phyloP scores from a whole-genome alignment of 306 rosid species.

The Quercus engelmannii region DNA sequence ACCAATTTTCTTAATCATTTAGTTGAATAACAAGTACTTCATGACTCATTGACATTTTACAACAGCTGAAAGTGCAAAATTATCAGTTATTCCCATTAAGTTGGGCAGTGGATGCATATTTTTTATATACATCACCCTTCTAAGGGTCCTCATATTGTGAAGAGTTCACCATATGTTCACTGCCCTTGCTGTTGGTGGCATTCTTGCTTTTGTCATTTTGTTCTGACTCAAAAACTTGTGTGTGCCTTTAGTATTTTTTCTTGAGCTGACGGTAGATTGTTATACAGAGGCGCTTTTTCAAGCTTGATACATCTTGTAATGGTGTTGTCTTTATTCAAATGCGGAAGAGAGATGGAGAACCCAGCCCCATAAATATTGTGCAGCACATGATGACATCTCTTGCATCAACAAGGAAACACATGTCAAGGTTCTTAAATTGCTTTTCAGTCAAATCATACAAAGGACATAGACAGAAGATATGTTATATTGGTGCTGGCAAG shows the following conservation, averaged over 20 bases:
- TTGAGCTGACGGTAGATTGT: constrained; percentile 13
- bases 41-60: not conserved
- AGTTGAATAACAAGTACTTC: not conserved
- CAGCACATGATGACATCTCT: constrained; percentile 72
- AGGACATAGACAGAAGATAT: constrained; percentile 10
- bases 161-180: not conserved
- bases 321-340: constrained; percentile 92
- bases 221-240: not conserved
- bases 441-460: constrained; percentile 5
- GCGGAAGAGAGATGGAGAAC: constrained; percentile 67
- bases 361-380: constrained; percentile 71
- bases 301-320: constrained; percentile 87
- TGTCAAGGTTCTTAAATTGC: constrained; percentile 65
- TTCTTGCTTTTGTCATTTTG: not conserved
- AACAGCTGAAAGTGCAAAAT: not conserved
- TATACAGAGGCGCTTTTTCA: constrained; percentile 67
- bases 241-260: constrained; percentile 1
- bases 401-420: constrained; percentile 78
- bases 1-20: not conserved
- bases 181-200: not conserved
- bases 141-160: not conserved
- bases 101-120: not conserved
- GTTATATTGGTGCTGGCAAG: constrained; percentile 6
- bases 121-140: not conserved
- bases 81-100: not conserved